A percentile compares a stretch with the other conserved stretches of the same genome.
phyloP scores from a whole-genome alignment of 345 rosid genomes.

The Euphorbia lathyris region DNA sequence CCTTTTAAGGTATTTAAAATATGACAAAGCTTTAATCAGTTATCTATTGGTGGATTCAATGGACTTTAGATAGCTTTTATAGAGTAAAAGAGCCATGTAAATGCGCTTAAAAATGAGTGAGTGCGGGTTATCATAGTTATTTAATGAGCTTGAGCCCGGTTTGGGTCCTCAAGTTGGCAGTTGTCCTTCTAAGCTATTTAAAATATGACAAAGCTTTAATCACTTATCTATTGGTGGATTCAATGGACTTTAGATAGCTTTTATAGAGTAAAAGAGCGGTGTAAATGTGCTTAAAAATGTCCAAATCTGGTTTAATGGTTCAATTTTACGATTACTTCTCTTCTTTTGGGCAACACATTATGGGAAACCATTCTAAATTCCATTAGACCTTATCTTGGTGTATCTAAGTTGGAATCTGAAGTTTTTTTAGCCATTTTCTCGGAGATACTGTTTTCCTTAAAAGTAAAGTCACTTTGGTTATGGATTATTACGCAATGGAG shows the following conservation, averaged over 20 bases:
- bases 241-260: neutral
- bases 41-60: no score
- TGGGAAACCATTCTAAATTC: neutral
- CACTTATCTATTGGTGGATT: neutral
- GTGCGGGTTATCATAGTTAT: no score
- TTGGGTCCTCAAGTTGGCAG: conserved; percentile 2
- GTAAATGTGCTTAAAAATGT: neutral
- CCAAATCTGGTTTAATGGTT: neutral
- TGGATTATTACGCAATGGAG: neutral
- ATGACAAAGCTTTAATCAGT: no score
- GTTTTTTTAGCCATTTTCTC: neutral
- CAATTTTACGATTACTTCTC: neutral
- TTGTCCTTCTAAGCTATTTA: neutral
- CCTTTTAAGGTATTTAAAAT: no score
- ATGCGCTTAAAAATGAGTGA: no score
- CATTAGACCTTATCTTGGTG: neutral
- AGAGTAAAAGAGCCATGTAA: no score
- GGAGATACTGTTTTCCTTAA: neutral
- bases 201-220: neutral
- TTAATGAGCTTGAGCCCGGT: no score
- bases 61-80: no score
- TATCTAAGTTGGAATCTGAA: neutral
- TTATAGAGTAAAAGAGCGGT: neutral
- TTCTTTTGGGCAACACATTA: neutral
- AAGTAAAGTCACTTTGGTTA: neutral